These are phyloP conservation scores for Psidium guajava DNA, from an alignment of 345 rosid species.

Conservation along the genomic window DNA sequence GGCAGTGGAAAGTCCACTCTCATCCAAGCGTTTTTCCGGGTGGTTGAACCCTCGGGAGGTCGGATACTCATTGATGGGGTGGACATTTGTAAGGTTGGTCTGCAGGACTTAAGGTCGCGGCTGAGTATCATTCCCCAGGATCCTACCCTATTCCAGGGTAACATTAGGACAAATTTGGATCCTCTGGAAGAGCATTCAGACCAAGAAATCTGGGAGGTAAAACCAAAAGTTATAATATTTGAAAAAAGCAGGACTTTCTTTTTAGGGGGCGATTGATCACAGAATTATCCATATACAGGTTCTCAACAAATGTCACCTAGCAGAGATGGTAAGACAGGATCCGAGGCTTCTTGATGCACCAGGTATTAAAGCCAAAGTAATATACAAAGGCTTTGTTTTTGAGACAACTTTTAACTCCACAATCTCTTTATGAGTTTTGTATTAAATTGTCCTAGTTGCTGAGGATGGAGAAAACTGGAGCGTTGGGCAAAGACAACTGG, in stretches of 20 bases:
- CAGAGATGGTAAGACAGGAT: constrained; percentile 39
- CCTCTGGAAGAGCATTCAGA: constrained; percentile 66
- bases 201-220: constrained; percentile 72
- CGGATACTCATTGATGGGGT: constrained; percentile 63
- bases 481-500: constrained; percentile 87
- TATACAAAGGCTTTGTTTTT: neutral
- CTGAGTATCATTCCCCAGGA: constrained; percentile 86
- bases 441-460: constrained; percentile 20
- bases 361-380: constrained; percentile 11
- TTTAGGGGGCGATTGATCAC: neutral
- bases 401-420: too few species aligned
- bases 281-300: constrained; percentile 17
- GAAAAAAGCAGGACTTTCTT: neutral
- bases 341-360: constrained; percentile 45
- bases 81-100: constrained; percentile 58
- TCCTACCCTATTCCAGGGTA: constrained; percentile 79
- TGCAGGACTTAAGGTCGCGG: constrained; percentile 73
- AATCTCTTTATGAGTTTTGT: constrained; percentile 9
- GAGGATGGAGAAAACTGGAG: constrained; percentile 95
- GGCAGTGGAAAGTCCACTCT: constrained; percentile 92
- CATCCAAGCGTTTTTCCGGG: constrained; percentile 76
- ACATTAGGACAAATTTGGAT: constrained; percentile 71
- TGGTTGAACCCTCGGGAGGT: constrained; percentile 70
- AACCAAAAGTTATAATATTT: neutral
- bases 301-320: constrained; percentile 45